Percentiles rank a stretch among this genome's conserved stretches.
phyloP scores from a whole-genome alignment of 225 moss, liverwort and hornwort genomes.

The Pleurozium schreberi region DNA sequence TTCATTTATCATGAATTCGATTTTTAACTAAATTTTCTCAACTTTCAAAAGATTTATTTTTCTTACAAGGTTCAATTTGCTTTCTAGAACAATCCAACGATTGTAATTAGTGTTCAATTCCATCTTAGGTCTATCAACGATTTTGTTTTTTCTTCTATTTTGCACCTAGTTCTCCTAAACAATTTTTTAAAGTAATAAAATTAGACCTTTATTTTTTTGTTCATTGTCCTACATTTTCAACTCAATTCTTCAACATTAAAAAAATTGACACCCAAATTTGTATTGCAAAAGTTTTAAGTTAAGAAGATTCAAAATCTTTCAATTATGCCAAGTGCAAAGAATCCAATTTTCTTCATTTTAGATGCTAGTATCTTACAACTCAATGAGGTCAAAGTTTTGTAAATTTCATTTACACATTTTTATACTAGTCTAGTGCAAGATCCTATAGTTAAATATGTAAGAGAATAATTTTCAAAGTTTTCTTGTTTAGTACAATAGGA shows the following conservation, averaged over 20 bases:
- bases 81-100: too few species aligned
- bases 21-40: background rate
- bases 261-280: background rate
- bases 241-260: background rate
- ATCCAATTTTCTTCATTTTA: background rate
- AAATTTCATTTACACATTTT: background rate
- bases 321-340: background rate
- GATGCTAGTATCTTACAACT: background rate
- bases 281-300: background rate
- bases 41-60: too few species aligned
- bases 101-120: too few species aligned
- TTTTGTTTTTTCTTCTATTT: background rate
- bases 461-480: background rate
- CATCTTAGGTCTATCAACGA: background rate
- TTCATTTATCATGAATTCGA: background rate
- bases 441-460: background rate
- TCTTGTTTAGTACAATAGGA: background rate
- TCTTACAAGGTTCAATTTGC: too few species aligned
- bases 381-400: fast-evolving
- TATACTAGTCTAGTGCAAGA: background rate
- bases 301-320: background rate
- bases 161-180: background rate
- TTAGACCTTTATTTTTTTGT: background rate
- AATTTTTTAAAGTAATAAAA: background rate
- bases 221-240: background rate